phyloP scores from a whole-genome alignment of 371 early-diverging fungal genomes.

The Paraphysoderma sedebokerense region DNA sequence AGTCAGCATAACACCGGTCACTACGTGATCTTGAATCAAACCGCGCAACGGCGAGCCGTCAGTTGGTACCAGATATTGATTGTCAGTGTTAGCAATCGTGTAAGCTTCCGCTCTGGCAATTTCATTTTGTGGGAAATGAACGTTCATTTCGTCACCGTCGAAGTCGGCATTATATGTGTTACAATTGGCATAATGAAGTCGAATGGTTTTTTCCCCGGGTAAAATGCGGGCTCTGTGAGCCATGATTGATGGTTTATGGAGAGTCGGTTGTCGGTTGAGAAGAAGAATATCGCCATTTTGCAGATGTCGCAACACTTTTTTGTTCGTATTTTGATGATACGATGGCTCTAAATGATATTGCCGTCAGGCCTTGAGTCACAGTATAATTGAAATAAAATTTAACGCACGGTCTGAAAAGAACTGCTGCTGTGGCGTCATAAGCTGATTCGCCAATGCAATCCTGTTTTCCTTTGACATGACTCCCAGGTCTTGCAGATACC shows the following conservation, averaged over 20 bases:
- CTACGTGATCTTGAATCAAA: constrained; percentile 98
- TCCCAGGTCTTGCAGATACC: constrained; percentile 61
- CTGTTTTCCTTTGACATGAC: constrained; percentile 71
- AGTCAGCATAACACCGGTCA: constrained; percentile 89
- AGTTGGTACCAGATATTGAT: constrained; percentile 96
- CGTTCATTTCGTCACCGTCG: constrained; percentile 99
- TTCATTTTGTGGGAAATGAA: constrained; percentile 99
- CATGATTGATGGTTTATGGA: constrained; percentile 99
- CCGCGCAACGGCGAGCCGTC: constrained; percentile 98
- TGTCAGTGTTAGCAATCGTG: constrained; percentile 88
- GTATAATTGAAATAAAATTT: no score
- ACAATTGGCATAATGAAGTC: constrained; percentile 99
- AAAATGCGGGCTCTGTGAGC: constrained; percentile 95
- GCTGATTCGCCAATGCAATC: constrained; percentile 88
- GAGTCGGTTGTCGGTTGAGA: constrained; percentile 98
- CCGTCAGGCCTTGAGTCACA: no score
- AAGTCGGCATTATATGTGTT: constrained; percentile 99
- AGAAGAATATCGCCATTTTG: constrained; percentile 94
- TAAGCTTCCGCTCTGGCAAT: no score
- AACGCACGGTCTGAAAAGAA: neutral
- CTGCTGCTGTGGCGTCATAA: constrained; percentile 1
- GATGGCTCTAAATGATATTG: no score
- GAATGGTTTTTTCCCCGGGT: constrained; percentile 95
- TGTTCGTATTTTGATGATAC: constrained; percentile 67
- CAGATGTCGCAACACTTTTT: constrained; percentile 94